phyloP scores from a whole-genome alignment of 139 green algal genomes.

The Pseudopediastrum boryanum region DNA sequence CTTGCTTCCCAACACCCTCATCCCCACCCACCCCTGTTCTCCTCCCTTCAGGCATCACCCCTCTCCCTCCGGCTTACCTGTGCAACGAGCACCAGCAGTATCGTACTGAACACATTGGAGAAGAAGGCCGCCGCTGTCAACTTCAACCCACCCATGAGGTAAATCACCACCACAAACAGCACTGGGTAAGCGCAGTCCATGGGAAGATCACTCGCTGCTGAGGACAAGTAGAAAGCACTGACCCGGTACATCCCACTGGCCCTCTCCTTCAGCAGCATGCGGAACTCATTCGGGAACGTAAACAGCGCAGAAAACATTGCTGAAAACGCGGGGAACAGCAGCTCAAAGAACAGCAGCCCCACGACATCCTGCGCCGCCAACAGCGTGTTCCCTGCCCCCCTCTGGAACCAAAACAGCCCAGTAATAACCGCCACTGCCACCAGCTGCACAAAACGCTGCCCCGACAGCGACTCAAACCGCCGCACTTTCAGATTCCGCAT shows the following conservation, averaged over 20 bases:
- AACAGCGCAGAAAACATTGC: slow-evolving; percentile 59
- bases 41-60: too few relatives aligned
- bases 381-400: slow-evolving; percentile 31
- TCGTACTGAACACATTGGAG: slow-evolving; percentile 29
- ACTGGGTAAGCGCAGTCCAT: slow-evolving; percentile 73
- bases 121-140: slow-evolving; percentile 51
- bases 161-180: slow-evolving; percentile 69
- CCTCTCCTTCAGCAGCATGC: slow-evolving; percentile 69
- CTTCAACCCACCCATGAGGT: slow-evolving; percentile 62
- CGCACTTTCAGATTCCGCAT: slow-evolving; percentile 44
- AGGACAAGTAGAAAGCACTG: slow-evolving; percentile 83
- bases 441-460: slow-evolving; percentile 47
- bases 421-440: slow-evolving; percentile 27
- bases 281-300: slow-evolving; percentile 60
- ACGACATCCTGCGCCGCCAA: slow-evolving; percentile 48
- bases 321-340: slow-evolving; percentile 64
- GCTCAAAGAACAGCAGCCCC: slow-evolving; percentile 66
- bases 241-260: slow-evolving; percentile 84
- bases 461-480: slow-evolving; percentile 66
- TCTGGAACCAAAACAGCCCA: slow-evolving; percentile 63
- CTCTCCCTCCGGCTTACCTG: not conserved
- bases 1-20: too few relatives aligned
- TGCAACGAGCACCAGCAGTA: slow-evolving; percentile 19
- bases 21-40: too few relatives aligned
- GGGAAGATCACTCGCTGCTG: slow-evolving; percentile 71